These are phyloP conservation scores for Boletus pseudopeckii DNA, from an alignment of 768 basidiomycete species.

Conservation along the genomic window DNA sequence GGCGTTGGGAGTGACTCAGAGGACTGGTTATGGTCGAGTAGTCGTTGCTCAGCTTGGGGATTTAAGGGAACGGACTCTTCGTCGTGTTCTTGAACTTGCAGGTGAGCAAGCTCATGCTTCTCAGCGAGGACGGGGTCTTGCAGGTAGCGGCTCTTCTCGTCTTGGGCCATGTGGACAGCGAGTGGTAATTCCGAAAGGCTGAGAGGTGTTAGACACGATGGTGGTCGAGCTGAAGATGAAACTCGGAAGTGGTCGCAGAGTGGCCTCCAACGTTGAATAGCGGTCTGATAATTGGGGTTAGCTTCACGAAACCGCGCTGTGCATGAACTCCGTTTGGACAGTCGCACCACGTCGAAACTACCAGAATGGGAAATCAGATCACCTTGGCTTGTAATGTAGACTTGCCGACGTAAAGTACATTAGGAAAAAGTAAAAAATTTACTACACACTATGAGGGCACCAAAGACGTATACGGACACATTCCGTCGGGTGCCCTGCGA, in stretches of 20 bases:
- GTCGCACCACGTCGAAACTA: no score
- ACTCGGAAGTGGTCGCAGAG: slow-evolving; percentile 8
- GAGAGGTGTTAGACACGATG: neutral
- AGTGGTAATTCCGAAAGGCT: neutral
- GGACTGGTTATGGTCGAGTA: slow-evolving; percentile 4
- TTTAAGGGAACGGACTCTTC: slow-evolving; percentile 6
- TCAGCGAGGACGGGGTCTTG: slow-evolving; percentile 8
- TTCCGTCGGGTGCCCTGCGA: no score
- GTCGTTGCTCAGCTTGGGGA: neutral
- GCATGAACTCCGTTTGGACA: no score
- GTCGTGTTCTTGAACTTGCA: slow-evolving; percentile 19
- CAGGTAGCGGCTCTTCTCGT: slow-evolving; percentile 21
- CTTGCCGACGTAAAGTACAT: no score
- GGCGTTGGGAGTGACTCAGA: slow-evolving; percentile 53
- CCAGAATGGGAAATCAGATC: no score
- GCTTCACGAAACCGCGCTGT: no score
- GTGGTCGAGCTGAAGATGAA: neutral
- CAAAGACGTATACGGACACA: no score
- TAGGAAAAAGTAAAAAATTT: no score
- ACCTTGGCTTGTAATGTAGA: no score
- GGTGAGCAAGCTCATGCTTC: slow-evolving; percentile 19
- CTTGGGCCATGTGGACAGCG: slow-evolving; percentile 17
- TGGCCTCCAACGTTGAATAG: neutral
- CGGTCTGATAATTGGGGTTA: no score
- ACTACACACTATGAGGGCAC: no score